Evolutionary conservation across 2,329 filamentous ascomycete genomes (phyloP).

Genomic region (Epichloe hybrida): DNA sequence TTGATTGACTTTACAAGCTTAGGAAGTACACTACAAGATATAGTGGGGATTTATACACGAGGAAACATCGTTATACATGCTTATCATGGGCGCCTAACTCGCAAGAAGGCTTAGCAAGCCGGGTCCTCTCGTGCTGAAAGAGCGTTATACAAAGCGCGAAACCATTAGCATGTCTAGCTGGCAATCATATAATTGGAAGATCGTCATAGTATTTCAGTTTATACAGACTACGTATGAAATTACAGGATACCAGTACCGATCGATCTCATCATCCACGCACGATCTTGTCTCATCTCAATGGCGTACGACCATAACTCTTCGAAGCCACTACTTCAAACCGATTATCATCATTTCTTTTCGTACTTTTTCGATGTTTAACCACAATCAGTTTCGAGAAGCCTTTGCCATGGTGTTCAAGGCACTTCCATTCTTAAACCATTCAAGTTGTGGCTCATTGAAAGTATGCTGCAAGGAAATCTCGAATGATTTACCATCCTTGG

Average conservation of each 20-base stretch:
- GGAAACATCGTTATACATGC: too few relatives aligned
- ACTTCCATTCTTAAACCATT: slow-evolving; percentile 98
- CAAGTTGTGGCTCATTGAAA: slow-evolving; percentile 94
- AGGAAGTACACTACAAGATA: too few relatives aligned
- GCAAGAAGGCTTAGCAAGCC: too few relatives aligned
- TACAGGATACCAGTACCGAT: neutral
- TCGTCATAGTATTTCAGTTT: neutral
- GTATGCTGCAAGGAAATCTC: slow-evolving; percentile 82
- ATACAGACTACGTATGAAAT: neutral
- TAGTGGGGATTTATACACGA: too few relatives aligned
- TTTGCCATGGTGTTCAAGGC: slow-evolving; percentile 99
- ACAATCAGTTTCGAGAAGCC: slow-evolving; percentile 23
- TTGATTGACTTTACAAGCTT: too few relatives aligned
- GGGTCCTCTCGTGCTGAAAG: too few relatives aligned
- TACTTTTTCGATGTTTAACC: neutral
- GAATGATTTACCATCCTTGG: slow-evolving; percentile 69
- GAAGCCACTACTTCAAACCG: neutral
- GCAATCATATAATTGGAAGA: too few relatives aligned
- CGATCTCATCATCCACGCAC: neutral
- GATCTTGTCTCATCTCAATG: neutral
- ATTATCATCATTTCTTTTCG: neutral
- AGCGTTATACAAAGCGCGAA: too few relatives aligned
- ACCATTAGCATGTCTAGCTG: too few relatives aligned
- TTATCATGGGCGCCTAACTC: too few relatives aligned
- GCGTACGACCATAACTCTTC: neutral